Percentiles rank a stretch among this genome's conserved stretches.
These are phyloP conservation scores for Emericellopsis terricola DNA, from an alignment of 495 filamentous ascomycete species.

Conservation along the genomic window DNA sequence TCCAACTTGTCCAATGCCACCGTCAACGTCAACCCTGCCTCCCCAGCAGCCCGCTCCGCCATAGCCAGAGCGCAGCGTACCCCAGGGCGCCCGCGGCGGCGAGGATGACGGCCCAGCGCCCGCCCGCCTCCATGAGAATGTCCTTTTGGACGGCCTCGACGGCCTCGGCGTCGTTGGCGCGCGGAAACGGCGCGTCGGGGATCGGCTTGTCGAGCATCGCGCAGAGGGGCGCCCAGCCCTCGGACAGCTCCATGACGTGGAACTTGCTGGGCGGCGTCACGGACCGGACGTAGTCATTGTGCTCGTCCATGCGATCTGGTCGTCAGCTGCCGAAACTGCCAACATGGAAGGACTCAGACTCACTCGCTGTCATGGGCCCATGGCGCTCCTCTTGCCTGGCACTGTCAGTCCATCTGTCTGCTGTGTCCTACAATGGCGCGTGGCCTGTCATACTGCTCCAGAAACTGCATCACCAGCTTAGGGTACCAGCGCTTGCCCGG, in stretches of 20 bases:
- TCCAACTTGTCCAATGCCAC: too few relatives aligned
- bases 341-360: constrained; percentile 4
- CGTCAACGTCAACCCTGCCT: not conserved
- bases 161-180: constrained; percentile 11
- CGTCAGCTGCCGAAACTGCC: not conserved
- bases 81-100: not conserved
- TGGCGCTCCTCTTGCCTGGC: not conserved
- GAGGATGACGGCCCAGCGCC: not conserved
- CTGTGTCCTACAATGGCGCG: not conserved
- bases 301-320: constrained; percentile 3
- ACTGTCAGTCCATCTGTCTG: too few relatives aligned
- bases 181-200: constrained; percentile 18
- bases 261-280: constrained; percentile 19
- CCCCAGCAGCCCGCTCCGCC: not conserved
- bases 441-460: not conserved
- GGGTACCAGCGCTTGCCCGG: not conserved
- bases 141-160: not conserved
- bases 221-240: constrained; percentile 24
- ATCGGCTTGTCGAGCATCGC: constrained; percentile 16
- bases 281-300: constrained; percentile 16
- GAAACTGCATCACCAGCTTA: not conserved
- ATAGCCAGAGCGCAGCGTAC: not conserved
- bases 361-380: not conserved
- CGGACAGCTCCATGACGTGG: constrained; percentile 24
- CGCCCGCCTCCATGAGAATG: not conserved